Percentiles rank a stretch among this genome's conserved stretches.
Conservation (phyloP, 768 basidiomycete species). For the Tephrocybe sp. region DNA sequence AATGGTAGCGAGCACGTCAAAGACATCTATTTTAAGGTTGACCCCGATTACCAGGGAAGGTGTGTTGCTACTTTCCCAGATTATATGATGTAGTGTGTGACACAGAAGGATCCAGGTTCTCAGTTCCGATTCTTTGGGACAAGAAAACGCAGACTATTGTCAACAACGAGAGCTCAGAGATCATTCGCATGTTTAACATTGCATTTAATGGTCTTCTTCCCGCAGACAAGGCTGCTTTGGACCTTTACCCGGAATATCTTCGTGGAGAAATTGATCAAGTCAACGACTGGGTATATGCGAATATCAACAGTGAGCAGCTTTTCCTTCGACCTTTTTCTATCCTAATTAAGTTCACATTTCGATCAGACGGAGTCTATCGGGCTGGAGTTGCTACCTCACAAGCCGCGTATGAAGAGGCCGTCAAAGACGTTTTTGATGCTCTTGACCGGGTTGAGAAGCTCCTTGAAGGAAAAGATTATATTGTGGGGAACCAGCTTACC, state of each 20-base stretch:
- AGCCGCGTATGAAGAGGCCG: constrained; percentile 73
- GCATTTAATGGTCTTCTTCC: constrained; percentile 76
- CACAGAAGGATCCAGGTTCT: constrained; percentile 46
- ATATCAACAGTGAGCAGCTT: constrained; percentile 68
- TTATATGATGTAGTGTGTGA: background rate
- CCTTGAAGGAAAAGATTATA: constrained; percentile 76
- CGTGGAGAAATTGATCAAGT: constrained; percentile 76
- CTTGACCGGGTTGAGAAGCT: constrained; percentile 80
- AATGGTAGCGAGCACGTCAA: constrained; percentile 67
- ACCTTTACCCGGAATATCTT: constrained; percentile 75
- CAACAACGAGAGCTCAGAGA: constrained; percentile 94
- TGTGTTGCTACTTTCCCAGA: constrained; percentile 21
- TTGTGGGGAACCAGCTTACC: constrained; percentile 77
- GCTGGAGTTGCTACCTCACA: constrained; percentile 82
- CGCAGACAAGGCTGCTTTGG: constrained; percentile 56
- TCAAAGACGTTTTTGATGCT: constrained; percentile 66
- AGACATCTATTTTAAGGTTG: constrained; percentile 79
- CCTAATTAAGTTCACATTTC: background rate
- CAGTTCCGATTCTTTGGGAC: constrained; percentile 91
- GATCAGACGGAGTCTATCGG: constrained; percentile 79
- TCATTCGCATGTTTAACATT: constrained; percentile 89
- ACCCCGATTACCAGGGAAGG: constrained; percentile 72
- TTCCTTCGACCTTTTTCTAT: background rate
- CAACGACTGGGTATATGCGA: constrained; percentile 83
- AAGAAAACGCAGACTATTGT: constrained; percentile 84